phyloP scores from a whole-genome alignment of 2,329 filamentous ascomycete species.

The Claviceps pazoutovae region DNA sequence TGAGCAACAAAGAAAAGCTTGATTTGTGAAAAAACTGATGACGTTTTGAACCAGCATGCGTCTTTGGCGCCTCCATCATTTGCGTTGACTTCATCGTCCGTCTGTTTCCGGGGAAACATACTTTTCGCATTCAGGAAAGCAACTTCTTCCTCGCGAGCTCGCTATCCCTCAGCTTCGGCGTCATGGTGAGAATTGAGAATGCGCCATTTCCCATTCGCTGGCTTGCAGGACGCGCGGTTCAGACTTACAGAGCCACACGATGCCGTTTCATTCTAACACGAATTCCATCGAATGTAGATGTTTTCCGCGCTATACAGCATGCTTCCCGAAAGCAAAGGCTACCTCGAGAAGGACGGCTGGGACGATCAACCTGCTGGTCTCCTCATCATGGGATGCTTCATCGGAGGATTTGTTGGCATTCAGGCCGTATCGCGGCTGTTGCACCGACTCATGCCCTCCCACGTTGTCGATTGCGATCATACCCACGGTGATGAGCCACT shows the following conservation, averaged over 20 bases:
- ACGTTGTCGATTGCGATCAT: conserved; percentile 70
- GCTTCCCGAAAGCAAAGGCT: conserved; percentile 72
- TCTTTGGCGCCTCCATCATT: conserved; percentile 70
- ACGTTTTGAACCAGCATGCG: conserved; percentile 34
- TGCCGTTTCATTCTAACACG: background rate
- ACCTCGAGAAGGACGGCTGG: conserved; percentile 57
- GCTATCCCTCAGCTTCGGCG: conserved; percentile 83
- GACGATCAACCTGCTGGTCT: conserved; percentile 53
- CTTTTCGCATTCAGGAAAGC: conserved; percentile 82
- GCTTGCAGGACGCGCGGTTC: background rate
- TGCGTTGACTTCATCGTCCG: conserved; percentile 71
- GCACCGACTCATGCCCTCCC: conserved; percentile 61
- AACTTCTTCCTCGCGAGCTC: conserved; percentile 78
- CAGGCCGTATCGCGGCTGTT: conserved; percentile 58
- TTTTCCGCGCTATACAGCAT: conserved; percentile 90
- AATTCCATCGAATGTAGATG: conserved; percentile 38
- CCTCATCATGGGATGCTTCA: conserved; percentile 54
- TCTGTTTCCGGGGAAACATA: conserved; percentile 54
- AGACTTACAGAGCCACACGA: no score
- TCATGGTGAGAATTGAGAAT: conserved; percentile 53
- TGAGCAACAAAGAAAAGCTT: no score
- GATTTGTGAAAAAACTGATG: background rate
- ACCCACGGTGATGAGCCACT: conserved; percentile 43
- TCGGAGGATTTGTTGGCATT: conserved; percentile 60
- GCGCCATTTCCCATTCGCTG: background rate